phyloP scores from a whole-genome alignment of 352 stramenopile genomes.

The Globisporangium megalacanthum region DNA sequence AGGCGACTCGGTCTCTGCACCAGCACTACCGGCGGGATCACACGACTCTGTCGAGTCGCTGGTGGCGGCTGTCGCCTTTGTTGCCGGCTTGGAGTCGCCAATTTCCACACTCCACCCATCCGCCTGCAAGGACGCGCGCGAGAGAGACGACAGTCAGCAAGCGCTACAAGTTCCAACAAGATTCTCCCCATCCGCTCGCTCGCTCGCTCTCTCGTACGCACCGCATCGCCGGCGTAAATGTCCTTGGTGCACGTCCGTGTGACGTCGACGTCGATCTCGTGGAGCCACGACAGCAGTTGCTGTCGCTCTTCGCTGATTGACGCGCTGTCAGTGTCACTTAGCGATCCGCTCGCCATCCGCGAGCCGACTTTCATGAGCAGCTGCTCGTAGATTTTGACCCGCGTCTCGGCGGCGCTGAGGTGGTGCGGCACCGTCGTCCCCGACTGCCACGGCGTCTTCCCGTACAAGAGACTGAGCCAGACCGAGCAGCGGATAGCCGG shows the following conservation, averaged over 20 bases:
- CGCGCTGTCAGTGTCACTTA: neutral
- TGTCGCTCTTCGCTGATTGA: conserved; percentile 34
- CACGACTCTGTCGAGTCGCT: neutral
- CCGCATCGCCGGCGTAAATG: conserved; percentile 33
- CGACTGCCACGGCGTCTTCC: conserved; percentile 40
- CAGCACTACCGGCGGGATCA: neutral
- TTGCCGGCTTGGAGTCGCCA: neutral
- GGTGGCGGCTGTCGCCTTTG: neutral
- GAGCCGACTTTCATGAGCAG: conserved; percentile 53
- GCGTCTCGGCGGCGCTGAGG: conserved; percentile 28
- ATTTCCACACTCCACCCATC: conserved; percentile 8
- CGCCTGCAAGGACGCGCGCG: conserved; percentile 4
- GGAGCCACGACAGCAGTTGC: conserved; percentile 62
- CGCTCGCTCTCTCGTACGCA: conserved; percentile 1
- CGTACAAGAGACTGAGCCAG: conserved; percentile 67
- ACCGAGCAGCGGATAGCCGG: conserved; percentile 41
- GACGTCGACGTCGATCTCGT: conserved; percentile 81
- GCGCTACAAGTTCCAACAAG: neutral
- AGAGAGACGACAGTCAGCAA: neutral
- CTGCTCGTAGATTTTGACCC: conserved; percentile 55
- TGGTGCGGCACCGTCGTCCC: conserved; percentile 33
- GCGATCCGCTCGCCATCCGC: conserved; percentile 27
- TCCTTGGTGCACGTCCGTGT: conserved; percentile 62
- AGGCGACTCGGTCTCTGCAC: neutral
- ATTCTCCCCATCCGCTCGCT: neutral